Evolutionary conservation across 169 alveolate genomes (phyloP), one percentile per base, ranked within the genome.

Genomic region (Plasmodium malariae): DNA sequence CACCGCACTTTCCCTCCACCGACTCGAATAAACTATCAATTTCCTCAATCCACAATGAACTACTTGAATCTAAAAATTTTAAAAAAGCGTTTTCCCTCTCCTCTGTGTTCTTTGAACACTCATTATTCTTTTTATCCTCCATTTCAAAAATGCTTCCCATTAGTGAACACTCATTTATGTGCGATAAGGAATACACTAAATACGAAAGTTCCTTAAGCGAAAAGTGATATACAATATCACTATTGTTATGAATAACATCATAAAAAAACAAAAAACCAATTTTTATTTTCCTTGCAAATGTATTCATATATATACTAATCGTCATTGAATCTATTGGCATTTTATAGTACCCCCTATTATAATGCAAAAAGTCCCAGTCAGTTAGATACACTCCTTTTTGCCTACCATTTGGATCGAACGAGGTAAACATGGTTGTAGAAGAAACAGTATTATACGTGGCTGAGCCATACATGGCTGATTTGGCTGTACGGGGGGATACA

Each of bases 191-290:
- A 26, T 78, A 65, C 65, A 78, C 21, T 3, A 78, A 28, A 36
- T 78, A 62, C 5, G 89, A 78, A 37, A 78, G 74, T 5, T 78
- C 89, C 63, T 78, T 78, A 5, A 78, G n/a, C 3, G 89, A 30
- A 37, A 78, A 78, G 11, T 26, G 17, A 14, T 51, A 21, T 6
- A 78, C 55, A 36, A 78, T 48, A 0, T 40, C 51, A 2, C 37
- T 40, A 43, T 65, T 36, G 14, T 78, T 63, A 34, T 63, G 2
- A 28, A 78, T 78, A 78, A 65, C 89, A 12, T 78, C 89, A 55
- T 17, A 78, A 3, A 78, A 12, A 63, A 62, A 34, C 7, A 62
- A 36, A 49, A 78, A 78, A 1, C 89, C 89, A 1, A 55, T 78
- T 63, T 78, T 78, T 62, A 78, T 78, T 55, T 78, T 78, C 48